These are phyloP conservation scores for Neurospora sp. DNA, from an alignment of 495 filamentous ascomycete species.

Conservation along the genomic window DNA sequence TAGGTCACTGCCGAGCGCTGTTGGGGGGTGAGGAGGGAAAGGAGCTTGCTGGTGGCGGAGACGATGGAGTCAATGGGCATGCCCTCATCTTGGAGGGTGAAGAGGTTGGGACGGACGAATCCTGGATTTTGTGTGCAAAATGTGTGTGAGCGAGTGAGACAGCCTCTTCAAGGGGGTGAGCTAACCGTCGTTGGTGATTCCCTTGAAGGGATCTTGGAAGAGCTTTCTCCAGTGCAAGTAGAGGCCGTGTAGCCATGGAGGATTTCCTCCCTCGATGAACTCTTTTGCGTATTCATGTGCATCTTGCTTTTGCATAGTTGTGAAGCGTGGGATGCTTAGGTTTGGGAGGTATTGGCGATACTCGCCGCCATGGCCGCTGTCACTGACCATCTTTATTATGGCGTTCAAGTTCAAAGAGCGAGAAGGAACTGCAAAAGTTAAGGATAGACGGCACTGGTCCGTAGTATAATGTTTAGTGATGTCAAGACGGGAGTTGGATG, in stretches of 20 bases:
- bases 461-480: not conserved
- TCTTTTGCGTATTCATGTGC: conserved; percentile 52
- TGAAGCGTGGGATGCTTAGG: conserved; percentile 49
- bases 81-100: conserved; percentile 50
- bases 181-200: conserved; percentile 58
- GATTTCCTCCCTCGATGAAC: conserved; percentile 47
- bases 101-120: conserved; percentile 44
- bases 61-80: conserved; percentile 48
- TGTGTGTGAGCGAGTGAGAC: not conserved
- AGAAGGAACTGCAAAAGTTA: too few species aligned
- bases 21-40: conserved; percentile 32
- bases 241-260: conserved; percentile 58
- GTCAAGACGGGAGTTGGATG: not conserved
- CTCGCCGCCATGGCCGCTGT: conserved; percentile 4
- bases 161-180: not conserved
- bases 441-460: not conserved
- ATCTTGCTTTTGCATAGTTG: conserved; percentile 50
- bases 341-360: conserved; percentile 46
- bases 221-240: conserved; percentile 58
- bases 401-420: too few species aligned
- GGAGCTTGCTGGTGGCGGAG: conserved; percentile 32
- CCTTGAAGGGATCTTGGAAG: conserved; percentile 58
- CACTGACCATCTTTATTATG: not conserved
- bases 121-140: conserved; percentile 23
- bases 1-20: conserved; percentile 41